Evolutionary conservation across 148 eudicot species (phyloP).

Genomic region (Camellia japonica): DNA sequence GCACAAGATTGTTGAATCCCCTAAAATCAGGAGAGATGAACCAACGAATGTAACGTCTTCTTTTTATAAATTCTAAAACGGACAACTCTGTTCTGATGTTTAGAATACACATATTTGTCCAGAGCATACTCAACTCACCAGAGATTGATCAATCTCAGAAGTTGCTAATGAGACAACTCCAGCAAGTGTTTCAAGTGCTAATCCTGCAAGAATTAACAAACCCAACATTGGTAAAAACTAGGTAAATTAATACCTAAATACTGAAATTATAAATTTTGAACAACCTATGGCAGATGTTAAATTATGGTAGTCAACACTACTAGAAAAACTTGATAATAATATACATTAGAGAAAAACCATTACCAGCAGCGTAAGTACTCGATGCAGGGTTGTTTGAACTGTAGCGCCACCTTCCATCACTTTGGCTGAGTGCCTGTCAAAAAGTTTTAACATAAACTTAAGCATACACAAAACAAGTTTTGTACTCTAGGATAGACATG

Average conservation of each 20-base stretch:
- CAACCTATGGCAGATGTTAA: neutral
- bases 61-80: neutral
- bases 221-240: slow-evolving; percentile 9
- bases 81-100: neutral
- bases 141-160: slow-evolving; percentile 66
- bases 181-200: slow-evolving; percentile 84
- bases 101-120: neutral
- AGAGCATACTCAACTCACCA: slow-evolving; percentile 40
- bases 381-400: slow-evolving; percentile 79
- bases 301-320: neutral
- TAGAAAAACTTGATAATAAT: neutral
- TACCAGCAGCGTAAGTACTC: slow-evolving; percentile 95
- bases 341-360: neutral
- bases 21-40: neutral
- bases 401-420: slow-evolving; percentile 99
- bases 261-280: neutral
- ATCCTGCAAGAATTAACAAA: slow-evolving; percentile 45
- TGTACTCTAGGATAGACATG: neutral
- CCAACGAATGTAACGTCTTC: neutral
- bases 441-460: slow-evolving; percentile 18
- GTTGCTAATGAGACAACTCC: slow-evolving; percentile 78
- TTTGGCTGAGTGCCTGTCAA: slow-evolving; percentile 79
- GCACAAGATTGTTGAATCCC: neutral
- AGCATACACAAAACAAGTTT: slow-evolving; percentile 16
- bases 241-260: neutral